These are phyloP conservation scores for Tulasnella sp. DNA, from an alignment of 768 basidiomycete species.

Conservation along the genomic window DNA sequence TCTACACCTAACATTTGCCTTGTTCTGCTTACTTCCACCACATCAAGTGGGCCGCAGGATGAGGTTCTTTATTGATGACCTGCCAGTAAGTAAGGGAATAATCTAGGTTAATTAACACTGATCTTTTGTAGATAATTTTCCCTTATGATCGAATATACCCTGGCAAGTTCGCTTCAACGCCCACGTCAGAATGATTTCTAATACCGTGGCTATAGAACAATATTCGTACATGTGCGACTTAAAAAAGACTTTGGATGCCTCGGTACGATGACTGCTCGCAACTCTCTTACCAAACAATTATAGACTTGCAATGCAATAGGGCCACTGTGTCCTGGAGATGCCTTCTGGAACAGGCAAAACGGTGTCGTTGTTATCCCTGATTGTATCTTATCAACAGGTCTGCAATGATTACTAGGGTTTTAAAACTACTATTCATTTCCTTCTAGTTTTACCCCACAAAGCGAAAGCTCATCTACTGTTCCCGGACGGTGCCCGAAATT, in stretches of 20 bases:
- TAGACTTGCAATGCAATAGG: constrained; percentile 36
- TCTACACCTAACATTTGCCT: too few relatives aligned
- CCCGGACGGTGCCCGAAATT: constrained; percentile 97
- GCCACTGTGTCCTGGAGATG: constrained; percentile 99
- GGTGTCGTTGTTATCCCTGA: constrained; percentile 85
- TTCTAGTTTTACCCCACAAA: constrained; percentile 77
- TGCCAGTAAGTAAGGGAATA: constrained; percentile 42
- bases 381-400: constrained; percentile 96
- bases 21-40: too few relatives aligned
- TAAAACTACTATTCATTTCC: background rate
- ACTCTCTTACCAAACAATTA: background rate
- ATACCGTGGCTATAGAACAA: constrained; percentile 51
- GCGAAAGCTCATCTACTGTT: constrained; percentile 95
- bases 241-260: constrained; percentile 89
- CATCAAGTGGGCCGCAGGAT: too few relatives aligned
- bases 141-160: constrained; percentile 94
- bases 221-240: constrained; percentile 99
- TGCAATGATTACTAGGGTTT: constrained; percentile 13
- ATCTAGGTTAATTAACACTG: constrained; percentile 3
- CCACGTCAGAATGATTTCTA: background rate
- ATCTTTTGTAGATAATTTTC: constrained; percentile 54
- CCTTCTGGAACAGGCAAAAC: constrained; percentile 99
- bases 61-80: constrained; percentile 73
- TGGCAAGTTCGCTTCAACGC: constrained; percentile 36
- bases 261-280: constrained; percentile 35